Conservation (phyloP, 2,329 filamentous ascomycete genomes). For the Drechslera avenae region DNA sequence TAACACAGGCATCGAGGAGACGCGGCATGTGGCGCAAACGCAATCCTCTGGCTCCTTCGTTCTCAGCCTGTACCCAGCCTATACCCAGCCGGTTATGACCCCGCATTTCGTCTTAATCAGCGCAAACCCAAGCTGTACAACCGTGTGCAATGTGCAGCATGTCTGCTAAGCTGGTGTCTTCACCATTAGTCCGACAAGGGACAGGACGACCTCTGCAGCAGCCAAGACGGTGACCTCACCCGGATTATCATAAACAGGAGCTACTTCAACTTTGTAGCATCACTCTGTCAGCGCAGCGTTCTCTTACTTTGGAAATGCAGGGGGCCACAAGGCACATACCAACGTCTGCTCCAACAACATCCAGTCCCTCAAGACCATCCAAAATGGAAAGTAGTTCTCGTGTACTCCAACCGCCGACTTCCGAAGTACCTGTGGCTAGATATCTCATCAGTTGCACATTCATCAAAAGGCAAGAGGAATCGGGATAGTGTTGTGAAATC, state of each 20-base stretch:
- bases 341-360: conserved; percentile 65
- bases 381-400: conserved; percentile 64
- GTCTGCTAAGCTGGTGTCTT: conserved; percentile 44
- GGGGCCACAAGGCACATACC: conserved; percentile 38
- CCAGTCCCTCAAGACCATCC: conserved; percentile 62
- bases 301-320: neutral
- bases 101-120: neutral
- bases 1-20: too few relatives aligned
- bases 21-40: too few relatives aligned
- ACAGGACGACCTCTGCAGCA: conserved; percentile 60
- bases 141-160: neutral
- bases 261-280: conserved; percentile 59
- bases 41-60: too few relatives aligned
- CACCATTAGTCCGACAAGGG: conserved; percentile 56
- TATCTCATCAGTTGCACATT: neutral
- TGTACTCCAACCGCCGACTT: conserved; percentile 66
- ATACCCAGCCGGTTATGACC: neutral
- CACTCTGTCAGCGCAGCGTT: conserved; percentile 5
- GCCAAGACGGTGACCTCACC: conserved; percentile 63
- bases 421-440: conserved; percentile 62
- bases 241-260: conserved; percentile 65
- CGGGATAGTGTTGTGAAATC: neutral
- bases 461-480: neutral
- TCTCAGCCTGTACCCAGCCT: too few relatives aligned
- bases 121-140: neutral